Evolutionary conservation across 2,329 filamentous ascomycete species (phyloP).

Genomic region (Sarocladium strictum): DNA sequence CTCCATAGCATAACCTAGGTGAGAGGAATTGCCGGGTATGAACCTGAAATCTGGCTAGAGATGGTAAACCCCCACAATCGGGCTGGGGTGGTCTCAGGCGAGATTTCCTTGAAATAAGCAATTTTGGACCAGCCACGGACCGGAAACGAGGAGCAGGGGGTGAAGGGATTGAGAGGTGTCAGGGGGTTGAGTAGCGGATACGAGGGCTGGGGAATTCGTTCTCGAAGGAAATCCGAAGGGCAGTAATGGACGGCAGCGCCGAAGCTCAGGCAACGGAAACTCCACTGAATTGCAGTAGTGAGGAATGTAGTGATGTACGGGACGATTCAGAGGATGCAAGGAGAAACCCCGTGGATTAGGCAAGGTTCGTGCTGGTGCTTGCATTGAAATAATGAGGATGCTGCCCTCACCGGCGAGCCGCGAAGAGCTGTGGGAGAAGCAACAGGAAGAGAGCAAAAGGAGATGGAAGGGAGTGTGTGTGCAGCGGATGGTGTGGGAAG

Average conservation of each 20-base stretch:
- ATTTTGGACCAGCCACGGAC: background rate
- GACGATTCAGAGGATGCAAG: background rate
- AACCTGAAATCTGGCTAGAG: too few relatives aligned
- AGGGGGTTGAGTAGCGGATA: background rate
- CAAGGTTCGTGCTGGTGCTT: too few relatives aligned
- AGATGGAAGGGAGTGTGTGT: background rate
- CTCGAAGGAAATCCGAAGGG: background rate
- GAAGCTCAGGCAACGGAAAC: background rate
- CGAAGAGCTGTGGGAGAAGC: too few relatives aligned
- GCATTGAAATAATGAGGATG: too few relatives aligned
- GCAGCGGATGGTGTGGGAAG: background rate
- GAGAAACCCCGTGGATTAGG: background rate
- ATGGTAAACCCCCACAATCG: background rate
- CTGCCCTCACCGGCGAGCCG: too few relatives aligned
- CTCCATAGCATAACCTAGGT: too few relatives aligned
- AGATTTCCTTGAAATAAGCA: conserved; percentile 6
- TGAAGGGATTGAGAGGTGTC: background rate
- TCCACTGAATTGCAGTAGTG: background rate
- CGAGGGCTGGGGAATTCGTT: background rate
- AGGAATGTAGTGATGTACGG: background rate
- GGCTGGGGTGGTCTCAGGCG: background rate
- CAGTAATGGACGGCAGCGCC: too few relatives aligned
- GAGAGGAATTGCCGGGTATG: too few relatives aligned
- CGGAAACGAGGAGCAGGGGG: background rate
- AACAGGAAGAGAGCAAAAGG: background rate